phyloP scores from a whole-genome alignment of 306 rosid genomes.

The Cicer judaicum region DNA sequence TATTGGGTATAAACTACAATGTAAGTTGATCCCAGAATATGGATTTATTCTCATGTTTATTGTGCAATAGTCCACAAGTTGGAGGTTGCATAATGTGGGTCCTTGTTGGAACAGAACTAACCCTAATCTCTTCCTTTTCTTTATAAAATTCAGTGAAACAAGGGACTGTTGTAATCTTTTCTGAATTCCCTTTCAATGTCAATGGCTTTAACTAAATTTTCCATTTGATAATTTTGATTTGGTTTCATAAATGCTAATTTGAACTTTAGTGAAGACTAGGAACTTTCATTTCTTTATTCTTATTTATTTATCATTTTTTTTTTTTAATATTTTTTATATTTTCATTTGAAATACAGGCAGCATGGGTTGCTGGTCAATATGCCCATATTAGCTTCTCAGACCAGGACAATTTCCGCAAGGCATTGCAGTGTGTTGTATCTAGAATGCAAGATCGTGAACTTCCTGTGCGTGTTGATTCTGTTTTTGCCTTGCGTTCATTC shows the following conservation, averaged over 20 bases:
- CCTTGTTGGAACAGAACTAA: background rate
- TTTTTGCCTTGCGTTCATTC: conserved; percentile 92
- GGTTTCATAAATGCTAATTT: conserved; percentile 10
- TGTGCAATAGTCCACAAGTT: background rate
- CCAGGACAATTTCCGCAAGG: conserved; percentile 80
- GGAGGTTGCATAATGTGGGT: conserved; percentile 2
- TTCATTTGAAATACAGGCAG: conserved; percentile 64
- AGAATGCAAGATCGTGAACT: conserved; percentile 94
- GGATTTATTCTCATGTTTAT: background rate
- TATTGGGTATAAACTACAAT: background rate
- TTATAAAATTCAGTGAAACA: background rate
- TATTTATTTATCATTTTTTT: background rate
- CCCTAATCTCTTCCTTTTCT: background rate
- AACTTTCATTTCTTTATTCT: conserved; percentile 1
- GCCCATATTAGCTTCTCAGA: conserved; percentile 86
- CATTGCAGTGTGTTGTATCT: conserved; percentile 88
- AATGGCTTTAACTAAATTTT: background rate
- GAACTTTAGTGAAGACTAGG: background rate
- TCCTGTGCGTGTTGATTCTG: conserved; percentile 98
- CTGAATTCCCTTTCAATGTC: conserved; percentile 3
- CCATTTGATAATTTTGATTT: conserved; percentile 5
- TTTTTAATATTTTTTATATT: background rate
- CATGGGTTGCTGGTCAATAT: conserved; percentile 99
- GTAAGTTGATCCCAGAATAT: background rate
- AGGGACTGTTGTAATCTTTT: background rate